Conservation (phyloP, 2,329 filamentous ascomycete genomes). For the Ceratocystis variospora region DNA sequence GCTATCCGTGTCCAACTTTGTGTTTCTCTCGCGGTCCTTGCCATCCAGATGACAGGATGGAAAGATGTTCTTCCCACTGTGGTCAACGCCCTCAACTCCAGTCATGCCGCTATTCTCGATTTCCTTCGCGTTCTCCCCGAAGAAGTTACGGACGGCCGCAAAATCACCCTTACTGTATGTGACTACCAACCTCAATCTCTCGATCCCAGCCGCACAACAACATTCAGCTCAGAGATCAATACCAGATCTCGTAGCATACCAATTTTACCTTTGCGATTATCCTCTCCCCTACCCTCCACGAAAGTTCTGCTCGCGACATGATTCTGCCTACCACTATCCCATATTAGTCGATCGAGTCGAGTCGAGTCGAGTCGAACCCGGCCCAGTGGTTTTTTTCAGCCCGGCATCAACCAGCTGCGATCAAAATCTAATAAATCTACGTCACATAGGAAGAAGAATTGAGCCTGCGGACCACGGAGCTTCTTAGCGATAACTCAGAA, state of each 20-base stretch:
- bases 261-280: not conserved
- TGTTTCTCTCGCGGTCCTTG: constrained; percentile 84
- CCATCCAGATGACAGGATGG: constrained; percentile 93
- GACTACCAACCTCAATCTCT: constrained; percentile 34
- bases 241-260: constrained; percentile 5
- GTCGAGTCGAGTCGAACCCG: constrained; percentile 4
- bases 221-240: constrained; percentile 13
- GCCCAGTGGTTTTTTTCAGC: not conserved
- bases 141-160: constrained; percentile 97
- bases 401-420: constrained; percentile 21
- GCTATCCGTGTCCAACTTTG: constrained; percentile 82
- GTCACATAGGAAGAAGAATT: constrained; percentile 84
- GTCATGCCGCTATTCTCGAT: constrained; percentile 79
- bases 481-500: constrained; percentile 79
- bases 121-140: constrained; percentile 94
- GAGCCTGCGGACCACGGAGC: constrained; percentile 66
- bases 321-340: not conserved
- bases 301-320: constrained; percentile 8
- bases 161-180: constrained; percentile 98
- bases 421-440: constrained; percentile 32
- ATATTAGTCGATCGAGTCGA: constrained; percentile 9
- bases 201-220: not conserved
- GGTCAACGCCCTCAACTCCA: constrained; percentile 62
- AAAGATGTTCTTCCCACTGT: constrained; percentile 80
- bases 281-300: constrained; percentile 1